Evolutionary conservation across 1,284 basidiomycete genomes (phyloP), one percentile per base, ranked within the genome.

Genomic region (Rhodofomes roseus): DNA sequence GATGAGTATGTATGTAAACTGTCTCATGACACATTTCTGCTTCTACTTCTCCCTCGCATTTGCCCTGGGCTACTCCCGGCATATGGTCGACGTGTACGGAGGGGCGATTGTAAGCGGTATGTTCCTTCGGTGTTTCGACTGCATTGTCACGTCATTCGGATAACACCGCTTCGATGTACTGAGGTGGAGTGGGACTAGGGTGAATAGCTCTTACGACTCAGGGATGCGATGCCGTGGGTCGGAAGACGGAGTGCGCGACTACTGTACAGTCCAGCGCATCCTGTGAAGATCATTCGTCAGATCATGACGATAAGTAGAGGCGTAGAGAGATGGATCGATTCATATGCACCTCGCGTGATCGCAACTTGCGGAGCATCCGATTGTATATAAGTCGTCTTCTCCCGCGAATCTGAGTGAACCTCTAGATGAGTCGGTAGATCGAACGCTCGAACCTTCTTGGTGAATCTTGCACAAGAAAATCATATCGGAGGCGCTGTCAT

Each of bases 401-500:
- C 56, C 56, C 56, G 56, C 56, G 56, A 57, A 53, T 22, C 37
- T 20, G 41, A 44, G 16, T 20, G 54, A 4, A 5, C 18, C 18
- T 27, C n/a, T 41, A 31, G 54, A 56, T 56, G 41, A 46, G 31
- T 23, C 18, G 9, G 36, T 52, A 52, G 56, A 51, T 57, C 55
- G 44, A 56, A 39, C 20, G n/a, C n/a, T n/a, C n/a, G n/a, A n/a
- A n/a, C 43, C 37, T 56, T 48, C 46, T 6, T 16, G 9, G 37
- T 40, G 2, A 36, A 16, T 52, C 5, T 36, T 8, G 20, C 50
- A 22, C 29, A 31, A 25, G 16, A 37, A 12, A 12, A n/a, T 9
- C n/a, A 23, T n/a, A 52, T 29, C 20, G 9, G 50, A 22, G 6
- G 31, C 50, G 31, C n/a, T 52, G 34, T 52, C 50, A 34, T 34